Conservation (phyloP, 805 yeast species). For the Wickerhamiella kurtzmanii region DNA sequence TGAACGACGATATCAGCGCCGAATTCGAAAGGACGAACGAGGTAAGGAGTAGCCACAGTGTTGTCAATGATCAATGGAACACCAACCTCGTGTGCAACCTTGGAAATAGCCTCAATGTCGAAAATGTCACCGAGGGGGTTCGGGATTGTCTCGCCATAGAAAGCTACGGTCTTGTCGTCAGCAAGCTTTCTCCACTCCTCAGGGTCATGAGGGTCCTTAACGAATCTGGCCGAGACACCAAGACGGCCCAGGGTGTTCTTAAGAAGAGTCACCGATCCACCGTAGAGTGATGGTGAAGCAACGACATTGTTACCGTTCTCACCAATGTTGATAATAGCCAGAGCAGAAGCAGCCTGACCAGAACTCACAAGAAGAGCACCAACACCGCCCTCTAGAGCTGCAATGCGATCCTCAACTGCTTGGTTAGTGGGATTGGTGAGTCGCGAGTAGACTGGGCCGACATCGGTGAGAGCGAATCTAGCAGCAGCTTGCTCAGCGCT, state of each 20-base stretch:
- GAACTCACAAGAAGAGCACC: slow-evolving; percentile 83
- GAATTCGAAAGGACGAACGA: slow-evolving; percentile 63
- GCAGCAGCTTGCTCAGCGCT: slow-evolving; percentile 88
- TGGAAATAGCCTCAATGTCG: slow-evolving; percentile 50
- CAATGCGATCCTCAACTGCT: slow-evolving; percentile 80
- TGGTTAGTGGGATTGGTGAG: slow-evolving; percentile 87
- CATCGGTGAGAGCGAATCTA: slow-evolving; percentile 68
- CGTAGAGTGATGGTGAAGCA: slow-evolving; percentile 76
- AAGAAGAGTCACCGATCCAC: slow-evolving; percentile 94
- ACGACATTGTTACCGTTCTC: slow-evolving; percentile 72
- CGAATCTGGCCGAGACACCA: slow-evolving; percentile 78
- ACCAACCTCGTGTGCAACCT: slow-evolving; percentile 62
- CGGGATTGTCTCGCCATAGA: slow-evolving; percentile 68
- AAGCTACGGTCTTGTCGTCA: slow-evolving; percentile 78
- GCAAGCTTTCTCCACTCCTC: slow-evolving; percentile 59
- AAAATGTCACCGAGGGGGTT: slow-evolving; percentile 65
- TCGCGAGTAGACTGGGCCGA: slow-evolving; percentile 81
- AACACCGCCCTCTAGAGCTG: slow-evolving; percentile 85
- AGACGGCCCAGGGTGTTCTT: slow-evolving; percentile 81
- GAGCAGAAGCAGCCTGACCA: slow-evolving; percentile 90
- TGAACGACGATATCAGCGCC: slow-evolving; percentile 88
- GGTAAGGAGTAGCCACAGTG: slow-evolving; percentile 89
- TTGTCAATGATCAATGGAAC: slow-evolving; percentile 66
- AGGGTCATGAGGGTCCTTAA: slow-evolving; percentile 54
- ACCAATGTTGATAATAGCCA: slow-evolving; percentile 45